Evolutionary conservation across 768 basidiomycete genomes (phyloP).

Genomic region (Mycena chlorophos): DNA sequence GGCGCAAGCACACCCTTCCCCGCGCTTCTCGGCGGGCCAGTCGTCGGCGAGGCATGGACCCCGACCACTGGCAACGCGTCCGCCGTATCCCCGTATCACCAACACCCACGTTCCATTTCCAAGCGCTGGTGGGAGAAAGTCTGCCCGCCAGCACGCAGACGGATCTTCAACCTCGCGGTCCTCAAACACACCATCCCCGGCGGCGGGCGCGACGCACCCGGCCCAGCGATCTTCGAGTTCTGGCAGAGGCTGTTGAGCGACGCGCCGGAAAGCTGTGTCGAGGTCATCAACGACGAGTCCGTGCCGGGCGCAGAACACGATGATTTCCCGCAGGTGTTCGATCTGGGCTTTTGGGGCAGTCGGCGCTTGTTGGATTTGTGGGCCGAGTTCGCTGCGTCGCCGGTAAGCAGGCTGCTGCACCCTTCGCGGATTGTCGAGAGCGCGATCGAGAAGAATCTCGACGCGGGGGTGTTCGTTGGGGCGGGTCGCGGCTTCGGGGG

Average conservation of each 20-base stretch:
- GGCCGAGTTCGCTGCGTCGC: conserved; percentile 37
- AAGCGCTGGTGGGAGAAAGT: conserved; percentile 44
- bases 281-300: conserved; percentile 29
- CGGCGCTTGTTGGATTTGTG: conserved; percentile 35
- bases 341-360: conserved; percentile 35
- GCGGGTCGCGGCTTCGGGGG: conserved; percentile 22
- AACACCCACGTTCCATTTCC: conserved; percentile 43
- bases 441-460: conserved; percentile 34
- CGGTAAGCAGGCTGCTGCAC: conserved; percentile 33
- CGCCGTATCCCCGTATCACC: conserved; percentile 23
- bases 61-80: conserved; percentile 26
- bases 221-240: conserved; percentile 36
- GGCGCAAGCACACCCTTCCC: conserved; percentile 17
- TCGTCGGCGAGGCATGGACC: conserved; percentile 44
- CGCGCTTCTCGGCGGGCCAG: conserved; percentile 44
- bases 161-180: conserved; percentile 38
- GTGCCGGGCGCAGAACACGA: conserved; percentile 24
- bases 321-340: conserved; percentile 36
- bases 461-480: neutral
- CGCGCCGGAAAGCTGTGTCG: conserved; percentile 47
- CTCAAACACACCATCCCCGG: conserved; percentile 37
- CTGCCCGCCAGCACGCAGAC: conserved; percentile 41
- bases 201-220: conserved; percentile 23
- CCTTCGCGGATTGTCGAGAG: conserved; percentile 38
- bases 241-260: conserved; percentile 43